Conservation (phyloP, 306 rosid species). For the Trifolium dubium region DNA sequence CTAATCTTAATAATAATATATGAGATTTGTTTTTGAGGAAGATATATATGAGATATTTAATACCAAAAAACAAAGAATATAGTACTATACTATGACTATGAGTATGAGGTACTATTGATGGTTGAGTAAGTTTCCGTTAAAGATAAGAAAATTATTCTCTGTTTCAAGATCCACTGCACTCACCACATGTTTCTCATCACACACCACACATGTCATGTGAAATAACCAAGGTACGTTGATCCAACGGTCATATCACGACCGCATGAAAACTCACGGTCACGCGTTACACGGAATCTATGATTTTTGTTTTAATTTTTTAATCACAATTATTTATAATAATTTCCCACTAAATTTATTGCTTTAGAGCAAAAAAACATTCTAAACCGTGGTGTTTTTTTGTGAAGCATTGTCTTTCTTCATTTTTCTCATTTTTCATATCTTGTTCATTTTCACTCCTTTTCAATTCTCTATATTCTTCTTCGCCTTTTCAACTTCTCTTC, state of each 20-base stretch:
- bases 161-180: conserved; percentile 7
- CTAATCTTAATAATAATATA: not conserved
- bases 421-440: not conserved
- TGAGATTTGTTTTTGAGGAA: too few relatives aligned
- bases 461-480: not conserved
- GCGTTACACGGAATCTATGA: conserved; percentile 10
- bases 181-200: not conserved
- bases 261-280: conserved; percentile 3
- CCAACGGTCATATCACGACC: conserved; percentile 32
- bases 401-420: conserved; percentile 4
- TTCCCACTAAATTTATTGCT: conserved; percentile 37
- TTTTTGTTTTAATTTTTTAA: conserved; percentile 24
- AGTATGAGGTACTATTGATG: not conserved
- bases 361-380: not conserved
- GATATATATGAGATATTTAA: not conserved
- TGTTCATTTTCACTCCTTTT: too few relatives aligned
- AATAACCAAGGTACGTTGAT: not conserved
- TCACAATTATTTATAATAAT: not conserved
- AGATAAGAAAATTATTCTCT: not conserved
- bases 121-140: conserved; percentile 44
- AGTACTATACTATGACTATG: not conserved
- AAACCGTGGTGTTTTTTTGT: not conserved
- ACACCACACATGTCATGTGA: not conserved
- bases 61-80: not conserved
- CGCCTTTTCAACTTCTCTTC: conserved; percentile 54